Evolutionary conservation across 306 rosid genomes (phyloP), one percentile per base, ranked within the genome.

Genomic region (Fragaria ananassa): DNA sequence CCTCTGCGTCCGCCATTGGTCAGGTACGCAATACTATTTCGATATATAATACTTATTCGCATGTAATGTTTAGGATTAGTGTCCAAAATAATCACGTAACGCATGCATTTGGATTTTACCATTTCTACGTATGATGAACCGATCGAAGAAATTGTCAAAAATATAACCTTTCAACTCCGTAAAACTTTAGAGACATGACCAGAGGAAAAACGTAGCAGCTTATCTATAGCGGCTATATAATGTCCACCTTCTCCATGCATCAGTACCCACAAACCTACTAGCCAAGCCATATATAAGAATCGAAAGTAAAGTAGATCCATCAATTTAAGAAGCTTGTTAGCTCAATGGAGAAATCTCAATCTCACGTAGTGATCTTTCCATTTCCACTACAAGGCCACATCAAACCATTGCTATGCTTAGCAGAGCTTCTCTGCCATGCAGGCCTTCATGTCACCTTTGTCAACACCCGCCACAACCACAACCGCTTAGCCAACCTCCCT

Each of bases 371-470:
- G 9, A 44, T 79, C 8, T 10, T 73, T 17, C 74, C 82, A 10
- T 73, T 73, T 8, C 72, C 72, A 21, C 6, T 39, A 19, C 82
- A 78, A 71, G 77, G 82, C 37, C 82, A 78, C 56, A 18, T 73
- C 54, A 74, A 56, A 15, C 69, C 83, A 44, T 37, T 79, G 51
- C 74, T 79, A 2, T 50, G 62, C 42, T 23, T 79, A 29, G 83
- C 83, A 3, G 60, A 73, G 45, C 51, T 66, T 3, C 78, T 79
- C 5, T 63, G 46, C 70, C 70, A 74, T 13, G 60, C 74, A 0
- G 75, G 83, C 17, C 19, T 74, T 47, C 68, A 74, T 11, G 61
- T 79, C 15, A 79, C 79, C 51, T 79, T 79, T 11, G 39, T 79
- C 21, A 66, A 44, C 69, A 65, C 70, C 12, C 56, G 23, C n/a